Evolutionary conservation across 2,329 filamentous ascomycete species (phyloP), one percentile per base, ranked within the genome.

Genomic region (Xylaria sp.): DNA sequence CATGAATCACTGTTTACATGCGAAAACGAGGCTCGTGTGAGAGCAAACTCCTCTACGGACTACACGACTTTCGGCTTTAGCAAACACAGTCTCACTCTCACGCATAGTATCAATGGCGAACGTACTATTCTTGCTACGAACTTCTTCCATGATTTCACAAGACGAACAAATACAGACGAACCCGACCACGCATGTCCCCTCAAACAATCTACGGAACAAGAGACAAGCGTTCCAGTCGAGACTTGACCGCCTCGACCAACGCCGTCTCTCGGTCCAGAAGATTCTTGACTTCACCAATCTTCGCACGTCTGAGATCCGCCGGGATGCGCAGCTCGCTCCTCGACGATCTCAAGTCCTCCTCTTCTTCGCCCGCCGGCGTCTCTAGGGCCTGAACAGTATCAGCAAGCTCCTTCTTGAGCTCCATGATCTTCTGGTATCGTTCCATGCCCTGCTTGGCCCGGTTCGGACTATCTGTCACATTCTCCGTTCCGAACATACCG

Each of bases 251-350:
- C 66, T 90, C 86, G 5, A 90, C 83, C 67, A 90, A 72, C 4
- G 85, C 85, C 52, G 83, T 83, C 74, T 91, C 87, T 34, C 87
- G 77, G 59, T 87, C 84, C 64, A 91, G 74, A 61, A 89, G 72
- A 34, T 75, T 75, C 73, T 84, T 84, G 19, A 90, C 84, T 70
- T 88, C 82, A 59, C 78, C 78, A 65, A 90, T 73, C 74, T 88
- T 89, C 54, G 78, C 81, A 73, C 79, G 83, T 60, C 85, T 79
- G 60, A 89, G 79, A 57, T 86, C 83, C 18, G 79, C 75, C 10
- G 85, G 83, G 57, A 88, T 83, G 63, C 78, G 76, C 54, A 83
- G 66, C 60, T 80, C 77, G 51, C 69, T 67, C n/a, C 75, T 73
- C 30, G 76, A 70, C 44, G 72, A 65, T 35, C 65, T 66, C 23